phyloP scores from a whole-genome alignment of 805 yeast genomes.

The Nakazawaea sp. region DNA sequence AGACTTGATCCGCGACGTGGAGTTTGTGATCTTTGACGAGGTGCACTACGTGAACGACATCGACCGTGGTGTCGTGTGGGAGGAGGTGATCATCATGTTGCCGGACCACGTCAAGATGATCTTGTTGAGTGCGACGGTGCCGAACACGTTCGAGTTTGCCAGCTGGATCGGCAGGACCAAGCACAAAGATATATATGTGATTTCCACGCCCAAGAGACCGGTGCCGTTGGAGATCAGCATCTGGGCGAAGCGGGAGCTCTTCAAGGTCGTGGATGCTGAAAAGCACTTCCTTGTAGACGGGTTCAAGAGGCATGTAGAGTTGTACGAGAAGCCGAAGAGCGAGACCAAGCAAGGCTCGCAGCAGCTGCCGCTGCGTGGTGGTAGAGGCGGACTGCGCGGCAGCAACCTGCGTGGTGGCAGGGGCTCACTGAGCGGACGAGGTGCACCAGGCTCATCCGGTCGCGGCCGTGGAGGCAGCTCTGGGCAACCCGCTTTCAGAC shows the following conservation, averaged over 20 bases:
- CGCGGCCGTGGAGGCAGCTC: conserved; percentile 20
- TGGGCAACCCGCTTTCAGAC: conserved; percentile 19
- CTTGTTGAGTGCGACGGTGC: conserved; percentile 92
- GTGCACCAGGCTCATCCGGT: conserved; percentile 12
- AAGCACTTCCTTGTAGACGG: conserved; percentile 63
- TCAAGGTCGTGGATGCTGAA: conserved; percentile 67
- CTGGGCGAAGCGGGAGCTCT: conserved; percentile 73
- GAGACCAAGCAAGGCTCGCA: conserved; percentile 34
- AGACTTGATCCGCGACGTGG: conserved; percentile 92
- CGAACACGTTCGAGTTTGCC: conserved; percentile 97
- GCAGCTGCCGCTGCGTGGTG: conserved; percentile 35
- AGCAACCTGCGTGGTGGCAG: conserved; percentile 28
- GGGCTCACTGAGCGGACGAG: conserved; percentile 14
- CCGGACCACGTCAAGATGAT: conserved; percentile 95
- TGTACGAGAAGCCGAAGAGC: conserved; percentile 37
- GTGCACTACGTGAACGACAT: conserved; percentile 97
- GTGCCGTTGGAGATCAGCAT: conserved; percentile 85
- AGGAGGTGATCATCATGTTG: conserved; percentile 94
- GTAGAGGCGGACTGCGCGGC: conserved; percentile 26
- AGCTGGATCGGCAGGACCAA: conserved; percentile 98
- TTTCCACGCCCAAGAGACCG: conserved; percentile 94
- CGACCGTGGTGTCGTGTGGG: conserved; percentile 99
- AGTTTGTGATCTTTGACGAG: conserved; percentile 95
- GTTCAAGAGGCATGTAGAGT: conserved; percentile 52
- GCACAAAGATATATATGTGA: conserved; percentile 91